Base-by-base conservation (phyloP, 106 monocot genomes). In the Allium fistulosum region DNA sequence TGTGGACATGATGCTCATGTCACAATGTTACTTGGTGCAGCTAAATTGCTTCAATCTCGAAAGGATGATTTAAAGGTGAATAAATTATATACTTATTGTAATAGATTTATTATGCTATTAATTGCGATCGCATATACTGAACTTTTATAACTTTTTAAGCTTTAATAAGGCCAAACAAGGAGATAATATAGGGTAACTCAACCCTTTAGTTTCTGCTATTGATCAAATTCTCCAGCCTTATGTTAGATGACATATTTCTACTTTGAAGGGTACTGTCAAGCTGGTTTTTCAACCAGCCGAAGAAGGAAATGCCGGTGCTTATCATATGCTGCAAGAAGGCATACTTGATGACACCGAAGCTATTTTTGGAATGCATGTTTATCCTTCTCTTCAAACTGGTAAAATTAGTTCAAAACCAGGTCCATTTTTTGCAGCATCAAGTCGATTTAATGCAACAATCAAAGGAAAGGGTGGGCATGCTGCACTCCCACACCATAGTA, bases 1-100 rank as follows among this genome's bases (percentile, higher is more conserved):
- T 96, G 88, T 71, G 96, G 96, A 47, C 96, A 96, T 76, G 96
- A 96, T 76, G 83, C 80, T 53, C 96, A 96, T 82, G 84, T 86
- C 15, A 75, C 96, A 46, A 96, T 96, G 96, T 83, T 96, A 6
- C 78, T 97, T 2, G 92, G 96, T 49, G 96, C 96, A 11, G 92
- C 96, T 53, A 91, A 37, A 5, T 37, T 37, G 5, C 37, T 37
- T 37, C 37, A 37, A 37, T 37, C 37, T 37, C 37, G 2, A 37
- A 37, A 37, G 37, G 37, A 37, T 37, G 37, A 37, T 37, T 37
- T 37, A 37, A 37, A 37, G 37, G 37, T 37, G 37, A 37, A 5
- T 37, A 37, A 37, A 37, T 37, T 37, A 37, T 37, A 37, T 37
- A 37, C 37, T 37, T 37, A 37, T 4, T 37, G 37, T 37, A 37